Base-by-base conservation (phyloP, 116 monocot species). In the Cymodocea nodosa region DNA sequence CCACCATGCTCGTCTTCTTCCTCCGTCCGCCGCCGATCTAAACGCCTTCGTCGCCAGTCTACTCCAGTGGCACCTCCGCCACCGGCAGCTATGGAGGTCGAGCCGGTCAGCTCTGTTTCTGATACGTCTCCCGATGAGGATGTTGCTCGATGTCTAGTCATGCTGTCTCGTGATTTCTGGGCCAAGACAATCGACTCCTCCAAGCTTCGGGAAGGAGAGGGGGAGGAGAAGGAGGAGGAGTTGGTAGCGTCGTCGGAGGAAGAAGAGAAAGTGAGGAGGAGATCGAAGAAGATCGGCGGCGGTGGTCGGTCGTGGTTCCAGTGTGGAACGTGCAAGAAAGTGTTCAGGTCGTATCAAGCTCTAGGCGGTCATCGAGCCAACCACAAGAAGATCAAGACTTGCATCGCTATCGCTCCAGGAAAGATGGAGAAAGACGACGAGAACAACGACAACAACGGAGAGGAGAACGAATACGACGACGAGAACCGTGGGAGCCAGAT, bases 121-220 rank as follows among this genome's bases (percentile, higher is more conserved):
- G 84, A 87, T 51, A 71, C 85, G 0, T 72, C 82, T 5, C 51
- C 78, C 8, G 81, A 83, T 52, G 87, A 92, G 74, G 87, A 92
- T 70, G 85, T 92, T 5, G 93, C 93, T 23, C 39, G 77, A 59
- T 83, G 75, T 15, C 73, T 93, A 57, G 80, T 93, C 79, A 85
- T 93, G 77, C 85, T 93, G 18, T 93, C 93, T 0, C 82, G 89
- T 50, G 87, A 87, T 62, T 35, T 65, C 62, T 88, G 93, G 89
- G 5, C 48, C 51, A 53, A 60, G 57, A 53, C 48, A n/a, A 55
- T 62, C 36, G 51, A 66, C 23, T 23, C 4, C 64, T 20, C 64
- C 48, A 52, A 50, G 50, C 25, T 35, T 9, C 66, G 2, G 9
- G 68, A 60, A 36, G 60, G 39, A 2, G 79, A 61, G 0, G 66